Evolutionary conservation across 805 yeast species (phyloP).

Genomic region (Wickerhamomyces pijperi): DNA sequence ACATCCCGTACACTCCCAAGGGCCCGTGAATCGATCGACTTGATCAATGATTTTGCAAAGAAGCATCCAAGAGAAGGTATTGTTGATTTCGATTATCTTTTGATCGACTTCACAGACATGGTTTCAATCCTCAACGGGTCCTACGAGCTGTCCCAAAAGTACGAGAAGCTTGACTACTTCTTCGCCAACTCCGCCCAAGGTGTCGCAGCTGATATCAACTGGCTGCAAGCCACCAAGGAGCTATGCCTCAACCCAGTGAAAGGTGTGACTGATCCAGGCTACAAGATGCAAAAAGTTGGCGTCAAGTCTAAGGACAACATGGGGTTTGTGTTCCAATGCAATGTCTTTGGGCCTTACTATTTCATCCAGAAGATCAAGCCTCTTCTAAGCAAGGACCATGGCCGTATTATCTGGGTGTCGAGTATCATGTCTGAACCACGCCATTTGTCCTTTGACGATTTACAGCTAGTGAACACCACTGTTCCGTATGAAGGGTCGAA

Average conservation of each 20-base stretch:
- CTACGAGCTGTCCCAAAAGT: conserved; percentile 56
- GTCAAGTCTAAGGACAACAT: conserved; percentile 65
- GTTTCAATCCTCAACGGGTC: conserved; percentile 69
- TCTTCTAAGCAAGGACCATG: conserved; percentile 41
- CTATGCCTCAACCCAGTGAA: conserved; percentile 54
- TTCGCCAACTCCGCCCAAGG: conserved; percentile 89
- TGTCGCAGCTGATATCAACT: conserved; percentile 76
- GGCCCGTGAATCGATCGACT: conserved; percentile 62
- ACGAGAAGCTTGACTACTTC: conserved; percentile 60
- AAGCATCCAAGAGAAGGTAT: conserved; percentile 36
- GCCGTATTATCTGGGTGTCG: conserved; percentile 75
- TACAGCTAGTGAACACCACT: conserved; percentile 52
- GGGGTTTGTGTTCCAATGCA: conserved; percentile 88
- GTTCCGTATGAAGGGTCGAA: conserved; percentile 90
- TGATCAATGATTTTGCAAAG: conserved; percentile 36
- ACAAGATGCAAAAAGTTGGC: conserved; percentile 75
- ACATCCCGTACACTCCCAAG: conserved; percentile 85
- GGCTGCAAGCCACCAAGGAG: conserved; percentile 67
- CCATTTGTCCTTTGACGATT: conserved; percentile 61
- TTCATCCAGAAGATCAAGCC: conserved; percentile 56
- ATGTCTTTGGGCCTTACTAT: conserved; percentile 94
- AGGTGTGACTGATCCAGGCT: conserved; percentile 82
- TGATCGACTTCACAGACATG: conserved; percentile 89
- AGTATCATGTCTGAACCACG: conserved; percentile 73
- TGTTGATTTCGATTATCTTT: conserved; percentile 76